Evolutionary conservation across 106 monocot genomes (phyloP), one percentile per base, ranked within the genome.

Genomic region (Cymbidium sinense): DNA sequence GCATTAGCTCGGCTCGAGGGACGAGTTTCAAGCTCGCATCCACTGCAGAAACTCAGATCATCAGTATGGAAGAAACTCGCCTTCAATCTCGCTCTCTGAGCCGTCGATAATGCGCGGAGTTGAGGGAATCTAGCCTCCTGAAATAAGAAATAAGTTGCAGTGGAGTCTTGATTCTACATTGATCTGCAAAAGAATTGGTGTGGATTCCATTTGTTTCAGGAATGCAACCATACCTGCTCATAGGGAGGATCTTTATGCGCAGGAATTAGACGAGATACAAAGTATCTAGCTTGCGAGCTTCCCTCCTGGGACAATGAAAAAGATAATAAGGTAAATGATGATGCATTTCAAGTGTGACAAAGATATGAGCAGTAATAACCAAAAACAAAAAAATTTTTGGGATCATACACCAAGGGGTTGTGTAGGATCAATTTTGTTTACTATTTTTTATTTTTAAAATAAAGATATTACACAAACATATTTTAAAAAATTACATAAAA

Each of bases 91-190:
- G 83, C 31, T 85, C 95, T 95, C 62, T 93, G 87, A 7, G 89
- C 99, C 10, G 79, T 61, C 11, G 79, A 87, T 64, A 99, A 76
- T 17, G 89, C 78, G 43, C 67, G 86, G 50, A 99, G 78, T 79
- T 93, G 99, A 9, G 95, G 92, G 76, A 99, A 99, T 78, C 99
- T 92, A 74, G 95, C 88, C 82, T 99, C 99, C 99, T 99, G 87
- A 73, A 83, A 77, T 41, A 15, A 75, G 21, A 23, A 78, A 72
- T 35, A 72, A 69, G 33, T 58, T 62, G 13, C 31, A 4, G 69
- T 33, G 1, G 12, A 33, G 2, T 28, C 31, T 67, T 67, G 31
- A 4, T 0, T 30, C 29, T 70, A 62, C 34, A 34, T 70, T 17
- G 12, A n/a, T n/a, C n/a, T n/a, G n/a, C n/a, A n/a, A n/a, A n/a